Conservation (phyloP, 768 basidiomycete species). For the Pleurotus djamor region DNA sequence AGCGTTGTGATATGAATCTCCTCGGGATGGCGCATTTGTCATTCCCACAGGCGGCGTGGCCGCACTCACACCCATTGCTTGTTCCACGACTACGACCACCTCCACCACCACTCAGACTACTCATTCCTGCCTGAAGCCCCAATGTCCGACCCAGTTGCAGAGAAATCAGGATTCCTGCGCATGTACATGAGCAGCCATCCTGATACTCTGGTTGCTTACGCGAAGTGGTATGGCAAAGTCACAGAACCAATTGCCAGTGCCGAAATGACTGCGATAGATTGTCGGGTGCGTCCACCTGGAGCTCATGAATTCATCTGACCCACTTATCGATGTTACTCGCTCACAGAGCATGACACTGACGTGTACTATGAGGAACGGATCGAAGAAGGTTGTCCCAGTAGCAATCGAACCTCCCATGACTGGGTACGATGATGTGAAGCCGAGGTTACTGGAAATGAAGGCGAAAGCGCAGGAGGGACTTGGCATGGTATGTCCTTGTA, state of each 20-base stretch:
- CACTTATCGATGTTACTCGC: not conserved
- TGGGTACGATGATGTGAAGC: slow-evolving; percentile 82
- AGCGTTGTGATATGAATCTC: no score
- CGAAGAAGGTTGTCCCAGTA: slow-evolving; percentile 48
- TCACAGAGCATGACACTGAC: slow-evolving; percentile 66
- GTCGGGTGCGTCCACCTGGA: slow-evolving; percentile 42
- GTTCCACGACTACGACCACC: not conserved
- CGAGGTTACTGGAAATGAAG: slow-evolving; percentile 78
- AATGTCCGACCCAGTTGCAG: slow-evolving; percentile 74
- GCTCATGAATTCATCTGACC: not conserved
- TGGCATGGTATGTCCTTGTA: slow-evolving; percentile 61
- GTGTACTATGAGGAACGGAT: slow-evolving; percentile 52
- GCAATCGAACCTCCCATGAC: slow-evolving; percentile 68
- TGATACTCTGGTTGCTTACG: slow-evolving; percentile 83
- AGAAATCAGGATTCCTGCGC: slow-evolving; percentile 71
- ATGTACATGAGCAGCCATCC: slow-evolving; percentile 87
- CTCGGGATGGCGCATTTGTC: not conserved
- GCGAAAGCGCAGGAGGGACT: slow-evolving; percentile 75
- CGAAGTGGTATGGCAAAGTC: slow-evolving; percentile 72
- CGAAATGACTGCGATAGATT: slow-evolving; percentile 68
- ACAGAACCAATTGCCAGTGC: slow-evolving; percentile 54
- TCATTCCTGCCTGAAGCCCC: not conserved
- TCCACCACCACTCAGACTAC: not conserved
- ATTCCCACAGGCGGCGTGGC: not conserved
- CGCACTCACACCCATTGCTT: not conserved